A percentile compares a stretch with the other conserved stretches of the same genome.
phyloP scores from a whole-genome alignment of 2,329 filamentous ascomycete genomes.

The Thermothelomyces thermophilus region DNA sequence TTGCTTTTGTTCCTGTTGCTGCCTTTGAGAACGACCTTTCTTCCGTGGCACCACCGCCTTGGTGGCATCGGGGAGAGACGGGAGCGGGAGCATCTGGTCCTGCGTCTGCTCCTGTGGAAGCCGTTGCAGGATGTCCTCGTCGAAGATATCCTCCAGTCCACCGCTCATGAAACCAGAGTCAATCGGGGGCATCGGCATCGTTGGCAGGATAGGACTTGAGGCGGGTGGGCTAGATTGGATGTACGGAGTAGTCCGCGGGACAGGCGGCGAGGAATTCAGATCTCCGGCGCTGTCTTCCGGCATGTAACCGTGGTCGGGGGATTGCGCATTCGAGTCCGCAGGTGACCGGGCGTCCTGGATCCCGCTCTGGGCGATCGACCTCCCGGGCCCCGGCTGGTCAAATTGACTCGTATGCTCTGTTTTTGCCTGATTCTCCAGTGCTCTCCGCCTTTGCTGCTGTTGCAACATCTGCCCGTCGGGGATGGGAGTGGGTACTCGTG shows the following conservation, averaged over 20 bases:
- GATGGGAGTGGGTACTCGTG: constrained; percentile 70
- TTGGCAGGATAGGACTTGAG: constrained; percentile 72
- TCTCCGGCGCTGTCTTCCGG: constrained; percentile 67
- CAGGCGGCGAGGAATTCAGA: constrained; percentile 84
- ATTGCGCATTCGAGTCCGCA: constrained; percentile 44
- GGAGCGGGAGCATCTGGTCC: constrained; percentile 17
- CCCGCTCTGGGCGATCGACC: constrained; percentile 35
- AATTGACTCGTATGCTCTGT: constrained; percentile 47
- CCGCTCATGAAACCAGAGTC: constrained; percentile 86
- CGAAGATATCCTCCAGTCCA: constrained; percentile 62
- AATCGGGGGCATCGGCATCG: constrained; percentile 53
- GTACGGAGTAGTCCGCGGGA: constrained; percentile 56
- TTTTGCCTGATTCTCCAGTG: constrained; percentile 46
- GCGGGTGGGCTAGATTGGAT: constrained; percentile 56
- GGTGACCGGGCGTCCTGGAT: constrained; percentile 50
- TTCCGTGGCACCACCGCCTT: constrained; percentile 24
- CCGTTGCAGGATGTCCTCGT: constrained; percentile 43
- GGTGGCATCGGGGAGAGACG: constrained; percentile 20
- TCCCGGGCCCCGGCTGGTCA: constrained; percentile 27
- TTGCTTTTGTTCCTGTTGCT: constrained; percentile 19
- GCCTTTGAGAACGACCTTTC: constrained; percentile 12
- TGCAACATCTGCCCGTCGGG: constrained; percentile 42
- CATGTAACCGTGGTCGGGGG: constrained; percentile 42
- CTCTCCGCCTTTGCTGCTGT: constrained; percentile 29
- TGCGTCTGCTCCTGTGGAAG: constrained; percentile 27